Evolutionary conservation across 352 stramenopile genomes (phyloP), one percentile per base, ranked within the genome.

Genomic region (Globisporangium nagaii): DNA sequence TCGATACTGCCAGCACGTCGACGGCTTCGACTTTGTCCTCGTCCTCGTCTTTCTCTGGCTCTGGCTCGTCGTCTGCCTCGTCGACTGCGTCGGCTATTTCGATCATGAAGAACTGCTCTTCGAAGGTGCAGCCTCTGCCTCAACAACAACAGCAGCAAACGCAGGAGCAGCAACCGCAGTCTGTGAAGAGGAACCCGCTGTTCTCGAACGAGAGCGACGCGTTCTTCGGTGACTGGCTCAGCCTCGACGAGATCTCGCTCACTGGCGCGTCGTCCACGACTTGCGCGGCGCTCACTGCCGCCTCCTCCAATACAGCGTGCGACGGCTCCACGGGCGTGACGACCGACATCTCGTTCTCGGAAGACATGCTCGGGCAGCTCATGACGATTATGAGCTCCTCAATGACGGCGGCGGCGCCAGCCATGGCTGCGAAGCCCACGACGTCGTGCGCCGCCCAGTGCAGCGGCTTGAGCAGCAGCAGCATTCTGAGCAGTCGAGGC

Each of bases 331-430:
- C 30, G 5, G 22, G 24, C 4, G 34, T 39, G 12, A 54, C 42
- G 42, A 45, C 51, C 1, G 50, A 63, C 35, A 55, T 44, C 9
- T 24, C 49, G 44, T 57, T 68, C 57, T 65, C 70, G 25, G 58
- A 63, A 15, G 61, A 75, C 32, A 60, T 66, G 27, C 66, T 79
- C 54, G 59, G 60, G 17, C 50, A 56, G n/a, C 47, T 79, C 31
- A 58, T 79, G 20, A 37, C 46, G 9, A 41, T 79, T n/a, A 50
- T 79, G 20, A 75, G 20, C 56, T 66, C 59, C 17, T 76, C 70
- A 20, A 42, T 75, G 46, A 70, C 68, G 5, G 62, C 62, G 3
- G 58, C 70, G 19, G 36, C 54, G 42, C 51, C 46, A 28, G 12
- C 22, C 11, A 35, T 17, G 20, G 12, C 31, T 19, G 31, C 4